Conservation (phyloP, 2,329 filamentous ascomycete genomes). For the Rasamsonia emersonii region DNA sequence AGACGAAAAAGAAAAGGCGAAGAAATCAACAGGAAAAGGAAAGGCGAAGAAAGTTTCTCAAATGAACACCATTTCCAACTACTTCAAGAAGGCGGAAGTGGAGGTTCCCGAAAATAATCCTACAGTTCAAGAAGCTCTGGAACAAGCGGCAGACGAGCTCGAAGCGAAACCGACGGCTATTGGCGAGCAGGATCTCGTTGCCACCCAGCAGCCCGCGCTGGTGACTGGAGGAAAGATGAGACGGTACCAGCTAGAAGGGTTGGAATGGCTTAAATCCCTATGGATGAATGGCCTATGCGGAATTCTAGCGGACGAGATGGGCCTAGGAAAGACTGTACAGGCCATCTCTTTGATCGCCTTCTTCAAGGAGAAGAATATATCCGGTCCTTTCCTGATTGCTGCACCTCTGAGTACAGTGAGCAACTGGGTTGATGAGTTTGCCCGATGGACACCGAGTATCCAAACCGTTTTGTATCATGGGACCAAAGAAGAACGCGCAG, state of each 20-base stretch:
- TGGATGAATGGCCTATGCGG: conserved; percentile 90
- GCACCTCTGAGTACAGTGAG: conserved; percentile 84
- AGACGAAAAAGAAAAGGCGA: conserved; percentile 14
- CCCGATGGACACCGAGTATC: conserved; percentile 80
- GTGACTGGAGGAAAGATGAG: conserved; percentile 86
- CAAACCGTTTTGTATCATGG: conserved; percentile 90
- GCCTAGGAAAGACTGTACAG: conserved; percentile 84
- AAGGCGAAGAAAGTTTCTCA: conserved; percentile 20
- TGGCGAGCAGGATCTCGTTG: conserved; percentile 60
- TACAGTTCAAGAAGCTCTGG: conserved; percentile 49
- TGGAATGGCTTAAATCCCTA: conserved; percentile 79
- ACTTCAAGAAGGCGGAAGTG: conserved; percentile 53
- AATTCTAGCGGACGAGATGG: conserved; percentile 92
- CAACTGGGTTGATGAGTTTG: conserved; percentile 94
- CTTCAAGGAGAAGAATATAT: conserved; percentile 74
- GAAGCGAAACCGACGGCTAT: conserved; percentile 52
- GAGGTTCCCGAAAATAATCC: conserved; percentile 44
- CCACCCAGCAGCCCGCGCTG: conserved; percentile 77
- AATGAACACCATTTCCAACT: conserved; percentile 46
- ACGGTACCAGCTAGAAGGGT: conserved; percentile 84
- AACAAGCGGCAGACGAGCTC: conserved; percentile 50
- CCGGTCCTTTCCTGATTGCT: conserved; percentile 84
- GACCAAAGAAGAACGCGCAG: conserved; percentile 64
- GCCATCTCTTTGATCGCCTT: conserved; percentile 82
- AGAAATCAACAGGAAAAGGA: conserved; percentile 12